Base-by-base conservation (phyloP, 257 asterid genomes). In the Oldenlandia corymbosa region DNA sequence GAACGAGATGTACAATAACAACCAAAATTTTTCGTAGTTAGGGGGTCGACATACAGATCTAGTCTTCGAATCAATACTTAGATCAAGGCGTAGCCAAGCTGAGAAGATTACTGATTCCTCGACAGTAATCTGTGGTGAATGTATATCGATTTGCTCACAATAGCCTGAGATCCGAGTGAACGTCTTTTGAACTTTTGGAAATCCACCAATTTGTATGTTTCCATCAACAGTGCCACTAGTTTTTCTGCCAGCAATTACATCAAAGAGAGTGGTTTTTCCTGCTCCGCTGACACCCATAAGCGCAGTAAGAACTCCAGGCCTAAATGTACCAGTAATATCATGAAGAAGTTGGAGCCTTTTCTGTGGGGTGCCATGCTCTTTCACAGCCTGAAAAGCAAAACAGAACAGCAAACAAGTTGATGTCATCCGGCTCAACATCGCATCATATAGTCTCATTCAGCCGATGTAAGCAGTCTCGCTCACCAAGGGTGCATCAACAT, bases 231-330 rank as follows among this genome's bases (percentile, higher is more conserved):
- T 67, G 10, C 89, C 89, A 41, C 73, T 83, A 24, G 85, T 80
- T 71, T 83, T 83, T 80, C 89, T 78, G 42, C 89, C 86, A 32
- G 89, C 73, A 58, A 83, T 84, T 39, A 83, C 89, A 70, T 83
- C 89, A 62, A 83, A 83, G 34, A 83, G 86, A 41, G 86, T 83
- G 3, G 89, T 83, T 78, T 83, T 83, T 12, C 89, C 89, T 2
- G 89, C 86, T 64, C 89, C 89, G 69, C 82, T 83, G 53, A 80
- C 84, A 28, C 89, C 89, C 89, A 83, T 83, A 32, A 83, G 77
- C 41, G 89, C 89, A 13, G 89, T 80, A 21, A 83, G 85, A 43
- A 83, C 73, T 36, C 89, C 89, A 14, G 89, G 89, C 50, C 84
- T 80, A 41, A 83, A 70, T 42, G 84, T 74, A 58, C 84, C 89